Evolutionary conservation across 805 yeast species (phyloP).

Genomic region (Sungouiozyma ichnusensis): DNA sequence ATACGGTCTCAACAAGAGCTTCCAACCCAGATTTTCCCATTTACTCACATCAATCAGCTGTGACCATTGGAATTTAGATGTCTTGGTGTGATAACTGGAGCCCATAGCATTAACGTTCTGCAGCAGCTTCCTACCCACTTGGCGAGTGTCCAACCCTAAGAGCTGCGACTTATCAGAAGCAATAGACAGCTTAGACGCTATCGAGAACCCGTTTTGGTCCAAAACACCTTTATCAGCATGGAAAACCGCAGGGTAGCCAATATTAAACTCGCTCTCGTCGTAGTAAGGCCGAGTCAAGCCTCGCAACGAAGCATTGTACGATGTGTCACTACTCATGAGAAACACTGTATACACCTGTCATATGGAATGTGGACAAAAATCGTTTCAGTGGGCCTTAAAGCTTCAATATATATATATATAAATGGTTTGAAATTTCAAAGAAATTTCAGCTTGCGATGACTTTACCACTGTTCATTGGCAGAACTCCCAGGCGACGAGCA

Average conservation of each 20-base stretch:
- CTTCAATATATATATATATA: too few relatives aligned
- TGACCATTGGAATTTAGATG: slow-evolving; percentile 34
- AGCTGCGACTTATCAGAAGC: slow-evolving; percentile 3
- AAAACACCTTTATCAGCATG: slow-evolving; percentile 54
- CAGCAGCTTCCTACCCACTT: background rate
- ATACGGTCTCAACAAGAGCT: slow-evolving; percentile 60
- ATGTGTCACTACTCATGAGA: background rate
- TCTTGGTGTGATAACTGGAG: background rate
- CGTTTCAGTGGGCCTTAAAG: too few relatives aligned
- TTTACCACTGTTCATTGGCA: too few relatives aligned
- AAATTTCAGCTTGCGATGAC: too few relatives aligned
- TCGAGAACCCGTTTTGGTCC: slow-evolving; percentile 34
- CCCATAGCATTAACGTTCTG: background rate
- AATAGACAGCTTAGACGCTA: slow-evolving; percentile 31
- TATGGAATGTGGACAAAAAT: too few relatives aligned
- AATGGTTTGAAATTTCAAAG: too few relatives aligned
- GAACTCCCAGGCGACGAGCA: too few relatives aligned
- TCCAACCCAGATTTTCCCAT: slow-evolving; percentile 46
- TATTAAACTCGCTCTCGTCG: slow-evolving; percentile 55
- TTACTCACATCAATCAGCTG: slow-evolving; percentile 56
- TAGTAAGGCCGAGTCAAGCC: slow-evolving; percentile 52
- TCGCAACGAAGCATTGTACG: slow-evolving; percentile 2
- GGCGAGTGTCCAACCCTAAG: background rate
- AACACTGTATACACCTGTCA: too few relatives aligned
- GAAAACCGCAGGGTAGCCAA: slow-evolving; percentile 50